Conservation (phyloP, 2,329 filamentous ascomycete genomes). For the Fusarium sp. region DNA sequence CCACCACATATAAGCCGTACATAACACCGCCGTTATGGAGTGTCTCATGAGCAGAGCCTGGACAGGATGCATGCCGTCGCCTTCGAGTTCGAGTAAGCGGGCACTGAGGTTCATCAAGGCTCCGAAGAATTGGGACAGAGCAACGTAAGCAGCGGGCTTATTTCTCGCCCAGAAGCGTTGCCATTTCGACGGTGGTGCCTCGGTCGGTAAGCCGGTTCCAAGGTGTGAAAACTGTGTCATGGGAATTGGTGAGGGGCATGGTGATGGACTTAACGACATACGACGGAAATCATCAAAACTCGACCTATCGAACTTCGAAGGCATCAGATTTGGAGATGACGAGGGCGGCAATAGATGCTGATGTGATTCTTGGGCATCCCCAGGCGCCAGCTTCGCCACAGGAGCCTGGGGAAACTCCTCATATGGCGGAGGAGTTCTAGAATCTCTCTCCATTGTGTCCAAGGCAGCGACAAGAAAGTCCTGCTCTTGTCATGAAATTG, state of each 20-base stretch:
- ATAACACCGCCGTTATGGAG: conserved; percentile 78
- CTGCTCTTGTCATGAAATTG: conserved; percentile 9
- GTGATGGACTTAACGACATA: conserved; percentile 45
- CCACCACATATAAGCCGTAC: conserved; percentile 81
- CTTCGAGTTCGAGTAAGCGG: conserved; percentile 80
- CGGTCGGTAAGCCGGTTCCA: conserved; percentile 8
- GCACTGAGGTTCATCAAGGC: conserved; percentile 89
- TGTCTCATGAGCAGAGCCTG: conserved; percentile 88
- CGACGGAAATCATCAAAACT: conserved; percentile 44
- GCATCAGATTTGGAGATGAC: conserved; percentile 24
- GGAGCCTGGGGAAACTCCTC: conserved; percentile 36
- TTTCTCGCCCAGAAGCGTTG: conserved; percentile 73
- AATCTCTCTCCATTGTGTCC: conserved; percentile 35
- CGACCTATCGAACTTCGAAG: conserved; percentile 34
- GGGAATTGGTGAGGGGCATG: conserved; percentile 46
- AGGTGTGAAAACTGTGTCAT: conserved; percentile 28
- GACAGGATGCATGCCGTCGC: conserved; percentile 82
- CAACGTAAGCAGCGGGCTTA: conserved; percentile 80
- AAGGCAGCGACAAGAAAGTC: conserved; percentile 1
- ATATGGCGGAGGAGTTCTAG: conserved; percentile 37
- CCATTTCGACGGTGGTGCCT: conserved; percentile 46
- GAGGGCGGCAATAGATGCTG: conserved; percentile 34
- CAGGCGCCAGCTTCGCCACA: conserved; percentile 32
- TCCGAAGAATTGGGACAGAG: conserved; percentile 84
- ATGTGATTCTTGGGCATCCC: conserved; percentile 25